Evolutionary conservation across 106 monocot genomes (phyloP).

Genomic region (Amphibolis antarctica): DNA sequence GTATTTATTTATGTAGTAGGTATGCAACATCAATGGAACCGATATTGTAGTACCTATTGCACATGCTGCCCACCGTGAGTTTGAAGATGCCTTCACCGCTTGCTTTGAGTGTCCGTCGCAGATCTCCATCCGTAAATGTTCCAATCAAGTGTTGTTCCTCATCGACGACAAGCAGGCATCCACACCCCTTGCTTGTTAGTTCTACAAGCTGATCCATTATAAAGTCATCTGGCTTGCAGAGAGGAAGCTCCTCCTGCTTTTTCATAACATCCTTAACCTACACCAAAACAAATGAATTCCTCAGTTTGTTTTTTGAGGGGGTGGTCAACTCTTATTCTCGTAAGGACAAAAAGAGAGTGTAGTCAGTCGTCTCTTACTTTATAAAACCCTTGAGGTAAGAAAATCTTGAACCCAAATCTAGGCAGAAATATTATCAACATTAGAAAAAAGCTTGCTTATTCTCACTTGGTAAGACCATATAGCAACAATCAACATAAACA

Average conservation of each 20-base stretch:
- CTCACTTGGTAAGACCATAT: too few relatives aligned
- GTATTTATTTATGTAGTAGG: too few relatives aligned
- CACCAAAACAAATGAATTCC: not conserved
- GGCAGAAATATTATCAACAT: too few relatives aligned
- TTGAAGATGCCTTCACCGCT: conserved; percentile 70
- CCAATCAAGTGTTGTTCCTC: conserved; percentile 57
- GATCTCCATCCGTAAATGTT: conserved; percentile 94
- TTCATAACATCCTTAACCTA: conserved; percentile 86
- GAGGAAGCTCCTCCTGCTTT: conserved; percentile 56
- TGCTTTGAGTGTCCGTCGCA: conserved; percentile 65
- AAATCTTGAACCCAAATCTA: too few relatives aligned
- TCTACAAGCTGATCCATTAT: conserved; percentile 91
- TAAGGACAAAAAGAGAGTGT: too few relatives aligned
- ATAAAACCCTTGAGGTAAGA: too few relatives aligned
- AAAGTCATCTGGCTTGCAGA: conserved; percentile 75
- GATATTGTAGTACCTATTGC: conserved; percentile 59
- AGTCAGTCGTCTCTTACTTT: too few relatives aligned
- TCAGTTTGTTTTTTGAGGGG: not conserved
- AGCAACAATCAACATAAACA: too few relatives aligned
- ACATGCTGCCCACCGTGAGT: conserved; percentile 84
- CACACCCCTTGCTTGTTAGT: conserved; percentile 86
- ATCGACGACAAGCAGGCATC: conserved; percentile 77
- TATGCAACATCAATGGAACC: too few relatives aligned
- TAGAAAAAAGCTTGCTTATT: too few relatives aligned
- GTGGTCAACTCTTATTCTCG: too few relatives aligned